Evolutionary conservation across 2,329 filamentous ascomycete species (phyloP), one percentile per base, ranked within the genome.

Genomic region (Tolypocladium capitatum): DNA sequence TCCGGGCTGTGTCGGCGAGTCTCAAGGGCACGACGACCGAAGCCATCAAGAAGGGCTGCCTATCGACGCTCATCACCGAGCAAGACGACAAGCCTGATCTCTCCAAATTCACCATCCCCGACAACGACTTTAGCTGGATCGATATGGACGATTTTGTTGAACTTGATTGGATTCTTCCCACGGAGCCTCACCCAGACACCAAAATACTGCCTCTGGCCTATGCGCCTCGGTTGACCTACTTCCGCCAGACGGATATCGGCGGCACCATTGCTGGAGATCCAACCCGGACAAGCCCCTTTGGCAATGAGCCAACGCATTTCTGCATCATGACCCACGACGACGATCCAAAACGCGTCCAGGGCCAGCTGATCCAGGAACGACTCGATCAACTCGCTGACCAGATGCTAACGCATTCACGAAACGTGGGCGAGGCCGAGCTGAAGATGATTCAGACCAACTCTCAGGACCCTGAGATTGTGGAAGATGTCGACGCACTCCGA

Each of bases 61-160:
- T 76, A 14, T 68, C 74, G 3, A 69, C 71, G 10, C 63, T 78
- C 46, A 68, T 75, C 43, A 68, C 69, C 4, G 73, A 79, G 46
- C 67, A 75, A 46, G 76, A 80, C 27, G 74, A 76, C 9, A 76
- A 76, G 8, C 78, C 78, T 3, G 84, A 91, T 61, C 72, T 95
- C 45, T 94, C 90, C 0, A 83, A 84, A 46, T 98, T 98, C 61
- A 91, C 83, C 0, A 98, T 98, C 45, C 91, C 92, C 0, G 92
- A 98, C 62, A 86, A 94, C 47, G 92, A 98, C 59, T 82, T 89
- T 55, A 89, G 84, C 48, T 98, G 92, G 92, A 90, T 98, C 52
- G 92, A 98, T 60, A 97, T 98, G 89, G 92, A 98, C 61, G 92
- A 98, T 62, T 98, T 98, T 65, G 90, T 98, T 30, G 92, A 98